Conservation (phyloP, 2,329 filamentous ascomycete genomes). For the Cladosporium sp. region DNA sequence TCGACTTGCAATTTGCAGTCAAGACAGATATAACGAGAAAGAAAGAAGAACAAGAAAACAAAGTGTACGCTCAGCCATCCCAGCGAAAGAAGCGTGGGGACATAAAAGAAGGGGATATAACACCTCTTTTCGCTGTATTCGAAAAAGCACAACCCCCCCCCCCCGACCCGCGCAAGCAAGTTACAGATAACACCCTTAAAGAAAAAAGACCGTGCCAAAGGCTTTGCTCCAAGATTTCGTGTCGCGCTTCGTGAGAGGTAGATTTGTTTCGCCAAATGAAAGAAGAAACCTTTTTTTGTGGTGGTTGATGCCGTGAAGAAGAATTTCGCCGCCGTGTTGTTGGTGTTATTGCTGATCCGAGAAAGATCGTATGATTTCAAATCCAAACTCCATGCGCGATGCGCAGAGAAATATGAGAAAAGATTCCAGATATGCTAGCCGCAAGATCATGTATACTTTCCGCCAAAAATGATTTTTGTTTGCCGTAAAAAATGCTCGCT, state of each 20-base stretch:
- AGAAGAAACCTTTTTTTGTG: slow-evolving; percentile 8
- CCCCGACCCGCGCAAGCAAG: background rate
- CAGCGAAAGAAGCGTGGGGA: slow-evolving; percentile 7
- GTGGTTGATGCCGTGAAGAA: slow-evolving; percentile 8
- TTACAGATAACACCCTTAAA: slow-evolving; percentile 14
- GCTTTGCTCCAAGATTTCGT: slow-evolving; percentile 12
- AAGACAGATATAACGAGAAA: background rate
- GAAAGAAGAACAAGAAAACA: slow-evolving; percentile 8
- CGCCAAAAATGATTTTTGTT: slow-evolving; percentile 5
- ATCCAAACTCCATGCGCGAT: slow-evolving; percentile 1
- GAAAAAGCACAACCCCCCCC: slow-evolving; percentile 12
- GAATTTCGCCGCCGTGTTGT: slow-evolving; percentile 9
- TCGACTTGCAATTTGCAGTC: background rate
- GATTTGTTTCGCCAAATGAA: slow-evolving; percentile 8
- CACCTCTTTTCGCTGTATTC: slow-evolving; percentile 10
- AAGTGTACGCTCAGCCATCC: slow-evolving; percentile 11
- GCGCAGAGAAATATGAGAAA: slow-evolving; percentile 4
- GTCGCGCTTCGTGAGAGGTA: slow-evolving; percentile 13
- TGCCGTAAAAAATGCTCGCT: slow-evolving; percentile 13
- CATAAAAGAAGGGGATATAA: background rate
- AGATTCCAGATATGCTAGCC: slow-evolving; percentile 11
- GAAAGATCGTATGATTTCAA: slow-evolving; percentile 1
- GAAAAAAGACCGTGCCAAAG: slow-evolving; percentile 14
- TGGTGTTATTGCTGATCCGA: background rate
- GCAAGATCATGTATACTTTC: slow-evolving; percentile 13